Percentiles rank a stretch among this genome's conserved stretches.
phyloP scores from a whole-genome alignment of 257 asterid genomes.

The Hygrophila difformis region DNA sequence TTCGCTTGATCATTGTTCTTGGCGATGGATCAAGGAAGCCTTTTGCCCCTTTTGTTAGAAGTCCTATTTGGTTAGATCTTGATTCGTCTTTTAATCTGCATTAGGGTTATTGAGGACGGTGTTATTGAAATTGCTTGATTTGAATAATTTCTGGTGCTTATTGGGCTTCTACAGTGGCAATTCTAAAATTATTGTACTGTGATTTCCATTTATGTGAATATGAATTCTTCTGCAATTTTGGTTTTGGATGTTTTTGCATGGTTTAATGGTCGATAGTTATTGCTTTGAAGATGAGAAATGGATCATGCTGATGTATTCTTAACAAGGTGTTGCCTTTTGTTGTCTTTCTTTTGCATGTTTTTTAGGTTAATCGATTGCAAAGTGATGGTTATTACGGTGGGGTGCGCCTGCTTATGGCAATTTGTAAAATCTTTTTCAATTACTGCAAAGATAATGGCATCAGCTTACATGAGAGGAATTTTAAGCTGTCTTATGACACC shows the following conservation, averaged over 20 bases:
- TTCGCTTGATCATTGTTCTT: no score
- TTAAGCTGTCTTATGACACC: slow-evolving; percentile 69
- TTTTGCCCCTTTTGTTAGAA: no score
- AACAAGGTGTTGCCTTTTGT: neutral
- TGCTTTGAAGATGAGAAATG: no score
- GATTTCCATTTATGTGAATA: no score
- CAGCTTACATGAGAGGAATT: slow-evolving; percentile 42
- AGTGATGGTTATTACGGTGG: slow-evolving; percentile 95
- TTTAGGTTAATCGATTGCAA: slow-evolving; percentile 66
- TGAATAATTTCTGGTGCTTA: slow-evolving; percentile 5
- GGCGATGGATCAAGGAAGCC: no score
- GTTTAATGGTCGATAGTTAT: no score
- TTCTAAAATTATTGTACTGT: no score
- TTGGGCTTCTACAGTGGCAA: no score
- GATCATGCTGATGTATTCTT: no score
- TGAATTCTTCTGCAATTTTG: no score
- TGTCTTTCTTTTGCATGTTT: neutral
- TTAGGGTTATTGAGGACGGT: slow-evolving; percentile 1
- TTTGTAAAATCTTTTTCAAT: slow-evolving; percentile 52
- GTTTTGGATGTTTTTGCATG: no score
- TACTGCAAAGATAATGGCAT: slow-evolving; percentile 59
- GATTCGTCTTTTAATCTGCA: no score
- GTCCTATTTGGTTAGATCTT: neutral
- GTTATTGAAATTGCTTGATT: slow-evolving; percentile 6
- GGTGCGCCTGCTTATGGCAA: slow-evolving; percentile 81